phyloP scores from a whole-genome alignment of 208 protist genomes.

The Crithidia mellificae region DNA sequence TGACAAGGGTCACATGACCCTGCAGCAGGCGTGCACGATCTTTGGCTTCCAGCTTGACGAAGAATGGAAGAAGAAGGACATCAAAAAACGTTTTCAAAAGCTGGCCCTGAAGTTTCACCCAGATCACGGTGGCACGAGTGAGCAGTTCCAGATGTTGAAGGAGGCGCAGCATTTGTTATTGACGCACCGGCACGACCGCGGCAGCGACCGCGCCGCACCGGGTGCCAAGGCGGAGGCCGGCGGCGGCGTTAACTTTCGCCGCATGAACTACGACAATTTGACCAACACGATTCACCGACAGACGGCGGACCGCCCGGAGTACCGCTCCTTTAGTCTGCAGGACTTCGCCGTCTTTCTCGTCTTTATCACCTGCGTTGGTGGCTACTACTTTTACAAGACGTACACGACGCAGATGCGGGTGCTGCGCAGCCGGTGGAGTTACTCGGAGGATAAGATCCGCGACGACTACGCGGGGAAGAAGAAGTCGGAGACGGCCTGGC shows the following conservation, averaged over 20 bases:
- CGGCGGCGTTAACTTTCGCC: slow-evolving; percentile 66
- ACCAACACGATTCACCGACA: slow-evolving; percentile 84
- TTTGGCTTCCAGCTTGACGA: slow-evolving; percentile 88
- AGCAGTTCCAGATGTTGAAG: slow-evolving; percentile 82
- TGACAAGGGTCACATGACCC: slow-evolving; percentile 85
- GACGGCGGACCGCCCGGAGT: slow-evolving; percentile 65
- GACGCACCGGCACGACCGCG: slow-evolving; percentile 73
- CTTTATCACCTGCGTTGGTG: slow-evolving; percentile 39
- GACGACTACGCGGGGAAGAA: slow-evolving; percentile 36
- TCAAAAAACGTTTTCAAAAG: slow-evolving; percentile 82
- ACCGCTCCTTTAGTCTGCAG: slow-evolving; percentile 66
- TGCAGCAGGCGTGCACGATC: slow-evolving; percentile 85
- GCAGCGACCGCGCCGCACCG: slow-evolving; percentile 10
- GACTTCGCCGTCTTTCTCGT: slow-evolving; percentile 76
- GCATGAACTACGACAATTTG: slow-evolving; percentile 81
- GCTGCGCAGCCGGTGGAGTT: slow-evolving; percentile 73
- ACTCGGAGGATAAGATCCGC: slow-evolving; percentile 64
- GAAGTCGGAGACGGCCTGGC: slow-evolving; percentile 50
- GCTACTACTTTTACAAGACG: slow-evolving; percentile 73
- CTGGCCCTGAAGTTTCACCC: slow-evolving; percentile 80
- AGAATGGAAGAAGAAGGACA: slow-evolving; percentile 64
- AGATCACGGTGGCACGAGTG: slow-evolving; percentile 77
- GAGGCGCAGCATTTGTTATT: slow-evolving; percentile 85
- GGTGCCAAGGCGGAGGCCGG: slow-evolving; percentile 18
- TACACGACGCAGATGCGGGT: slow-evolving; percentile 69